Conservation (phyloP, 768 basidiomycete genomes). For the Chalciporus sphaerocephalus region DNA sequence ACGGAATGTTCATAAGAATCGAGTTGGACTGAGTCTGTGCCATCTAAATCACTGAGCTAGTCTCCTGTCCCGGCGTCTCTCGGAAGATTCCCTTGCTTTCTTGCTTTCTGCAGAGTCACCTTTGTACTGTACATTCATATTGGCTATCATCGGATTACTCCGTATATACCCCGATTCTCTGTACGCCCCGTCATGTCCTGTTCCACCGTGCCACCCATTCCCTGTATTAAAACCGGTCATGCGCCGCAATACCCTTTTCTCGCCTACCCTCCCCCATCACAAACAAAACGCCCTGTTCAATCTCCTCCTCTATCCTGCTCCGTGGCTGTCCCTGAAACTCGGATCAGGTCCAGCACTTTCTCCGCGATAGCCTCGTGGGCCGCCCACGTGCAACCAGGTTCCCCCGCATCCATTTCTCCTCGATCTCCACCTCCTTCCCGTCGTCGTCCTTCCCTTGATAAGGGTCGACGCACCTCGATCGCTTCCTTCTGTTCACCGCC, state of each 20-base stretch:
- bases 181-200: background rate
- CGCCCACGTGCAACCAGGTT: slow-evolving; percentile 62
- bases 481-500: slow-evolving; percentile 38
- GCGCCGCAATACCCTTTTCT: slow-evolving; percentile 40
- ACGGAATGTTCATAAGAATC: slow-evolving; percentile 14
- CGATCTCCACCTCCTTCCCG: slow-evolving; percentile 35
- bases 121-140: no score
- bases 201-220: slow-evolving; percentile 12
- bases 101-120: slow-evolving; percentile 3
- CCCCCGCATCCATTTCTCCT: slow-evolving; percentile 47
- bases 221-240: slow-evolving; percentile 14
- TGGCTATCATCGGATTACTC: slow-evolving; percentile 8
- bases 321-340: slow-evolving; percentile 12
- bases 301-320: slow-evolving; percentile 24
- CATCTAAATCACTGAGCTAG: slow-evolving; percentile 19
- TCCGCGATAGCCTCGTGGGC: slow-evolving; percentile 59
- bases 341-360: slow-evolving; percentile 42
- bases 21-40: background rate
- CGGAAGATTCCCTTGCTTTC: background rate
- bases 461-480: slow-evolving; percentile 33
- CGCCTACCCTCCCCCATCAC: slow-evolving; percentile 37
- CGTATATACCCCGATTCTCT: background rate
- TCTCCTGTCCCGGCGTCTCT: slow-evolving; percentile 13
- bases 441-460: slow-evolving; percentile 32
- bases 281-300: slow-evolving; percentile 33